These are phyloP conservation scores for Trichoderma sp. DNA, from an alignment of 2,329 filamentous ascomycete species.

Conservation along the genomic window DNA sequence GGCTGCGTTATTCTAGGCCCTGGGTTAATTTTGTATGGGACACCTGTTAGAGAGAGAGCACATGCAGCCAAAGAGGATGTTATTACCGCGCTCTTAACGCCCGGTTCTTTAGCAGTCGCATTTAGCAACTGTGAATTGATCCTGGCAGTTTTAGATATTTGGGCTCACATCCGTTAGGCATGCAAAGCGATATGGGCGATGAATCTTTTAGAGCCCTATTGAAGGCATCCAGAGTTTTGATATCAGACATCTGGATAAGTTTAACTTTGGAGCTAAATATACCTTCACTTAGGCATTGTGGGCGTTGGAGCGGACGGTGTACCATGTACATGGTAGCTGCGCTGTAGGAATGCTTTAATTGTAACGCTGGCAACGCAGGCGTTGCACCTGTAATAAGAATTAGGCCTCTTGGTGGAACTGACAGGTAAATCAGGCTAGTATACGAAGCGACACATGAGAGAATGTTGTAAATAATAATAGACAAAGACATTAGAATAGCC, in stretches of 20 bases:
- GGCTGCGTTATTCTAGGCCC: not conserved
- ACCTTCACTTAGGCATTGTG: not conserved
- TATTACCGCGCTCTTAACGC: not conserved
- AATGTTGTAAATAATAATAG: too few relatives aligned
- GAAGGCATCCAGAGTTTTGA: not conserved
- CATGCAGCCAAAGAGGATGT: not conserved
- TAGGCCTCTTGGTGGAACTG: not conserved
- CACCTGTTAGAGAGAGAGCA: not conserved
- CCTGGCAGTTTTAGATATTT: not conserved
- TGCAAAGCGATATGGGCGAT: not conserved
- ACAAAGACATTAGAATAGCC: too few relatives aligned
- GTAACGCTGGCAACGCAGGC: not conserved
- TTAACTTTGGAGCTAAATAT: not conserved
- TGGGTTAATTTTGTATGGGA: not conserved
- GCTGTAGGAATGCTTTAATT: not conserved
- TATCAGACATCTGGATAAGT: not conserved
- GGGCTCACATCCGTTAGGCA: too few relatives aligned
- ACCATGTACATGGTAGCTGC: not conserved
- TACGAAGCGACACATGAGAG: too few relatives aligned
- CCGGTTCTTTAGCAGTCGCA: not conserved
- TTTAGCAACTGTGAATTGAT: not conserved
- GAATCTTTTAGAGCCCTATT: not conserved
- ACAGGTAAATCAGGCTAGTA: not conserved
- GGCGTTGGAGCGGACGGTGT: not conserved
- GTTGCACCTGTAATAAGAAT: conserved; percentile 2